phyloP scores from a whole-genome alignment of 2,329 filamentous ascomycete species.

The Sclerotinia trifoliorum region DNA sequence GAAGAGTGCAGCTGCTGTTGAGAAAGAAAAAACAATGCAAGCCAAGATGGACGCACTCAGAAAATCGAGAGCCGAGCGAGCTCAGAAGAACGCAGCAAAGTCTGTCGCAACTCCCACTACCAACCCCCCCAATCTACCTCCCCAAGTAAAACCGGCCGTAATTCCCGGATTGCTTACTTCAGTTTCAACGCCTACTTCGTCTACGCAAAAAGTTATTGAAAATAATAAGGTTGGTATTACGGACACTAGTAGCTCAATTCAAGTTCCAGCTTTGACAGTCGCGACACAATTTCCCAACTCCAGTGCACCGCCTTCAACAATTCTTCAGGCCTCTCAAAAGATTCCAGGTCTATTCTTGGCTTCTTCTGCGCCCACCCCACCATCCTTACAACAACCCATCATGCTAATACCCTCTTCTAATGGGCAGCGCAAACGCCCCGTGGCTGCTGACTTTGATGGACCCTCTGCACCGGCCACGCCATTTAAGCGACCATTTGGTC shows the following conservation, averaged over 20 bases:
- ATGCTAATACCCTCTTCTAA: constrained; percentile 10
- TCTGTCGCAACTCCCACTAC: constrained; percentile 23
- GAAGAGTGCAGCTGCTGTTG: constrained; percentile 48
- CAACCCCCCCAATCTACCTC: constrained; percentile 2
- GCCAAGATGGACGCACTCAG: constrained; percentile 76
- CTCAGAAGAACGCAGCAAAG: constrained; percentile 42
- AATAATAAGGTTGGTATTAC: constrained; percentile 1
- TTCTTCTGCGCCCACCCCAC: constrained; percentile 27
- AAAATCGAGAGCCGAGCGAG: constrained; percentile 52
- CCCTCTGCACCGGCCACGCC: constrained; percentile 41
- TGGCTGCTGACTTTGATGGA: constrained; percentile 71
- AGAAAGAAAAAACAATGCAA: constrained; percentile 72
- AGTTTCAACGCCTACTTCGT: constrained; percentile 6
- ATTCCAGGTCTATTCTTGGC: constrained; percentile 38
- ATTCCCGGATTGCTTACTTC: neutral
- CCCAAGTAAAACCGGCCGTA: constrained; percentile 15
- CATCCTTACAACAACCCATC: constrained; percentile 14
- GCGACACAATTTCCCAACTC: constrained; percentile 9
- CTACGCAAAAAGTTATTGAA: constrained; percentile 1
- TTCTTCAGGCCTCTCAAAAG: constrained; percentile 11
- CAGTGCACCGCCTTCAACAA: neutral
- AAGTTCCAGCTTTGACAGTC: constrained; percentile 5
- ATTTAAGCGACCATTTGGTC: constrained; percentile 59
- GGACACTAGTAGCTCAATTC: neutral
- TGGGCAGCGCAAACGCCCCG: constrained; percentile 53